Conservation (phyloP, 2,329 filamentous ascomycete genomes). For the Xylariaceae sp. region DNA sequence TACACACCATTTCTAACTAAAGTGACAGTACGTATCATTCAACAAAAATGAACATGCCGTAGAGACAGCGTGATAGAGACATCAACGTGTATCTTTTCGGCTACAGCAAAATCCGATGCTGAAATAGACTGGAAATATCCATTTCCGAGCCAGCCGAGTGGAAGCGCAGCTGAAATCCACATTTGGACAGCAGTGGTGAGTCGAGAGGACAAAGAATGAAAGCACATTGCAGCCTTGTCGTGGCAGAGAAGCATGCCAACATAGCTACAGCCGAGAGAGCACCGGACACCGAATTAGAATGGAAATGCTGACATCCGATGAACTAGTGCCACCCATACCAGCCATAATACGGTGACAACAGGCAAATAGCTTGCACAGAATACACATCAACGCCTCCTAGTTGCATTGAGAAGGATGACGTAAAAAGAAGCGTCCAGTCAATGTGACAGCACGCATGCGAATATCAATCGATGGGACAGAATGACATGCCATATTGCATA, state of each 20-base stretch:
- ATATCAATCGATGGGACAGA: too few relatives aligned
- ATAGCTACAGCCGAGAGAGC: background rate
- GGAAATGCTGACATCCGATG: conserved; percentile 16
- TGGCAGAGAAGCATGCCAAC: background rate
- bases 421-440: background rate
- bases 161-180: too few relatives aligned
- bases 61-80: background rate
- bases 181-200: background rate
- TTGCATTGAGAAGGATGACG: background rate
- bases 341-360: background rate
- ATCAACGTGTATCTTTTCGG: conserved; percentile 1
- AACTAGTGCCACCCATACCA: background rate
- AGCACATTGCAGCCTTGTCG: background rate
- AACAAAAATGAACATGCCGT: background rate
- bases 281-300: conserved; percentile 1
- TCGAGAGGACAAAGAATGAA: background rate
- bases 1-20: background rate
- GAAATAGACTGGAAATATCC: conserved; percentile 13
- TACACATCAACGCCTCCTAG: background rate
- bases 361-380: background rate
- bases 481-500: too few relatives aligned
- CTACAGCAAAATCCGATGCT: conserved; percentile 5
- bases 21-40: conserved; percentile 3
- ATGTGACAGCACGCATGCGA: background rate
- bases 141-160: background rate